Evolutionary conservation across 257 asterid genomes (phyloP).

Genomic region (Paulownia fortunei): DNA sequence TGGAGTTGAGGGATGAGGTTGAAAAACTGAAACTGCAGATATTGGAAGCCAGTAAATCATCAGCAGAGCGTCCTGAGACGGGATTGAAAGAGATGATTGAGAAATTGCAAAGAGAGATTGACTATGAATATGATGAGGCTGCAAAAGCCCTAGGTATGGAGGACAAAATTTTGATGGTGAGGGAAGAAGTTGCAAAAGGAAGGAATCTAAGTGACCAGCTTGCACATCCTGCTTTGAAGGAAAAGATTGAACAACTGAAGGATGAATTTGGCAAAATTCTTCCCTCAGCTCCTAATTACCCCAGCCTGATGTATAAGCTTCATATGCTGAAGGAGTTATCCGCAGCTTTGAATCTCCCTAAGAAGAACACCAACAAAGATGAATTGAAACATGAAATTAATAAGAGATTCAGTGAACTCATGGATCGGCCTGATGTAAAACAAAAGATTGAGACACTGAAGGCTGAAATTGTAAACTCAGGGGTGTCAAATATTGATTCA

Average conservation of each 20-base stretch:
- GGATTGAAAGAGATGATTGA: constrained; percentile 55
- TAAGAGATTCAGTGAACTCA: constrained; percentile 56
- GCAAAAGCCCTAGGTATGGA: constrained; percentile 69
- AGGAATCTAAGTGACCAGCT: constrained; percentile 54
- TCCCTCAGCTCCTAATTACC: constrained; percentile 69
- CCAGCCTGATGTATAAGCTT: constrained; percentile 60
- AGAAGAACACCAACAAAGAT: constrained; percentile 41
- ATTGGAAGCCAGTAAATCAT: constrained; percentile 51
- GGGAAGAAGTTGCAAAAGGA: constrained; percentile 67
- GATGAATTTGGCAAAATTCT: constrained; percentile 61
- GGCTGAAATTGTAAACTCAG: constrained; percentile 61
- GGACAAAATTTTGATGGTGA: constrained; percentile 57
- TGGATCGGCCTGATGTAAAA: constrained; percentile 57
- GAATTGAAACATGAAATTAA: constrained; percentile 57
- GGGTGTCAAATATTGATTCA: constrained; percentile 47
- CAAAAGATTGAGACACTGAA: constrained; percentile 58
- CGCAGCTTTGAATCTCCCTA: constrained; percentile 43
- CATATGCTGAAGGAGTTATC: constrained; percentile 63
- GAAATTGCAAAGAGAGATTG: constrained; percentile 64
- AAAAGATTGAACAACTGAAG: constrained; percentile 62
- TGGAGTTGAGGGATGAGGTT: constrained; percentile 64
- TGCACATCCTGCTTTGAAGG: constrained; percentile 51
- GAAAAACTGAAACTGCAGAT: constrained; percentile 64
- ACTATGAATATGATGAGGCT: constrained; percentile 65
- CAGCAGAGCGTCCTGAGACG: constrained; percentile 39